Evolutionary conservation across 805 yeast species (phyloP), one percentile per base, ranked within the genome.

Genomic region (Metschnikowia rubicola): DNA sequence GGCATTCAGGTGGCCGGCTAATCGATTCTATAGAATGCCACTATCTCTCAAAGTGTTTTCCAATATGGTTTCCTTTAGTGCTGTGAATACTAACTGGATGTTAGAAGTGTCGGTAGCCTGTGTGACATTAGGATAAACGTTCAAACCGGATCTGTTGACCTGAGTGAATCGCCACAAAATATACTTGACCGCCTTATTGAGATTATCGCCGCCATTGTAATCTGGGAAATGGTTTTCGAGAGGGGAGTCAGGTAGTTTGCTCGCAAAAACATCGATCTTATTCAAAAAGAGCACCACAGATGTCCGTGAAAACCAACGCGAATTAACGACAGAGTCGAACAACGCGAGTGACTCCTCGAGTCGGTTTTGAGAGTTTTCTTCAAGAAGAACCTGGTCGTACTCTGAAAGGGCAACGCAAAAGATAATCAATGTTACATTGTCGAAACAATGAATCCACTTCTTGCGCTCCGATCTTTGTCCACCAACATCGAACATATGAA

Each of bases 391-490:
- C 67, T 90, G 97, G 64, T 91, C 97, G 62, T 91, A 91, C 63
- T 91, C 97, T 2, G 92, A 83, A 44, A 91, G 67, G 0, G 97
- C 90, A 19, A 90, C 96, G 65, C 97, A 90, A 63, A 90, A 91
- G 50, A 91, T 88, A 42, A 91, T 85, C 39, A 87, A 74, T 0
- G 96, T 86, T 31, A 91, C 97, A 57, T 90, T 89, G 65, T 90
- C 96, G 59, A 94, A 94, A 62, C 96, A 88, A 67, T 94, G 95
- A 52, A 94, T 90, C 99, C 99, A 94, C 66, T 94, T 92, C 61
- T 87, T 88, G 44, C 99, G 82, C 70, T 94, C 99, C 3, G 95
- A 83, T 58, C 99, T 75, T 67, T 94, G 99, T 1, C 97, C 97
- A 53, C 97, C 97, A 40, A 91, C 97, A 65, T 91, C 97, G 60